Evolutionary conservation across 2,329 filamentous ascomycete species (phyloP).

Genomic region (Trichoderma endophyticum): DNA sequence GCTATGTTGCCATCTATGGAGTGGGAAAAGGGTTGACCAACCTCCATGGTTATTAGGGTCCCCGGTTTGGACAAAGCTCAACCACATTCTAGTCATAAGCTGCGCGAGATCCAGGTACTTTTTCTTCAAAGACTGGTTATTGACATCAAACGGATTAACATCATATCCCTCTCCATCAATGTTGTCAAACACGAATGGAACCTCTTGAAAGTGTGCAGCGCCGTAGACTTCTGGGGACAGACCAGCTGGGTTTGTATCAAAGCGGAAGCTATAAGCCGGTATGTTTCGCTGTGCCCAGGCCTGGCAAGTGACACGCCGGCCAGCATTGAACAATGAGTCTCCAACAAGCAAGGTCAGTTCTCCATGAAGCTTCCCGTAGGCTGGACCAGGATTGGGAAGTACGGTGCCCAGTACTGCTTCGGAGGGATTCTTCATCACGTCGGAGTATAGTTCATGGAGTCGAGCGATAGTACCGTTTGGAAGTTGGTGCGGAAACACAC

Average conservation of each 20-base stretch:
- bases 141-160: not conserved
- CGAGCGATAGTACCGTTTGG: not conserved
- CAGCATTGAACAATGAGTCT: not conserved
- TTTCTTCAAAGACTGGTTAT: not conserved
- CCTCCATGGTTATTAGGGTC: not conserved
- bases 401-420: not conserved
- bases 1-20: not conserved
- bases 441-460: not conserved
- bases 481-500: not conserved
- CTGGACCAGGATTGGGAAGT: not conserved
- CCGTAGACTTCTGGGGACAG: not conserved
- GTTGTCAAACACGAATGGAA: not conserved
- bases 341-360: not conserved
- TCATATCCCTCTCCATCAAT: not conserved
- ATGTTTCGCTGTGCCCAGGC: not conserved
- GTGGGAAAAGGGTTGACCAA: not conserved
- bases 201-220: not conserved
- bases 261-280: not conserved
- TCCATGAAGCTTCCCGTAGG: not conserved
- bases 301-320: not conserved
- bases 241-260: not conserved
- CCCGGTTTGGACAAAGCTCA: not conserved
- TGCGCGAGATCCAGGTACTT: not conserved
- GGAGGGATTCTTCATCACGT: not conserved
- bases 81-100: not conserved